These are phyloP conservation scores for Cicer yamashitae DNA, from an alignment of 306 rosid species.

Conservation along the genomic window DNA sequence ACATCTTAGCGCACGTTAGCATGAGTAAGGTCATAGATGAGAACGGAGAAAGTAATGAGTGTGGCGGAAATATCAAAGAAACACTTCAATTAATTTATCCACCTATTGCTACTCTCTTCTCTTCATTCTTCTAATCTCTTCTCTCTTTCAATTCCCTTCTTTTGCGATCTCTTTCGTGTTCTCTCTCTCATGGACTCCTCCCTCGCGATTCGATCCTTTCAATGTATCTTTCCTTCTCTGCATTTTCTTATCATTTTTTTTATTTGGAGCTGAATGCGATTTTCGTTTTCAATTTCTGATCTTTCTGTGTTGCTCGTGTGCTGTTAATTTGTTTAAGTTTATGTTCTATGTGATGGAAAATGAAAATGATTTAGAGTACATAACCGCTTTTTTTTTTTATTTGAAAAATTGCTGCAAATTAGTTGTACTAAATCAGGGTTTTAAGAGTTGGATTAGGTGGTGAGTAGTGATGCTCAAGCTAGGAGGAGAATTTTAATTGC, in stretches of 20 bases:
- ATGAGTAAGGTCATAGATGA: background rate
- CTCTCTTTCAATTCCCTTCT: conserved; percentile 35
- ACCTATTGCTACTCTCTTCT: background rate
- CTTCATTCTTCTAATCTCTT: background rate
- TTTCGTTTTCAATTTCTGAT: conserved; percentile 14
- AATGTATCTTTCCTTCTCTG: conserved; percentile 61
- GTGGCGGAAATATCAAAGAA: conserved; percentile 76
- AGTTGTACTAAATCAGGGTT: background rate
- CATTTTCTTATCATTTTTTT: conserved; percentile 3
- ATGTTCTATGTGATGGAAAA: background rate
- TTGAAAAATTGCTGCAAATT: background rate
- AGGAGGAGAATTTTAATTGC: background rate
- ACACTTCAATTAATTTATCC: conserved; percentile 36
- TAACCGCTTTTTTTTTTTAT: background rate
- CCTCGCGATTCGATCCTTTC: conserved; percentile 70
- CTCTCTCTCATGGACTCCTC: conserved; percentile 72
- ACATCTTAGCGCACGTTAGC: conserved; percentile 63
- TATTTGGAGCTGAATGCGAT: background rate
- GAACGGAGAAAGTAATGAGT: conserved; percentile 64
- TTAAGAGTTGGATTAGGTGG: conserved; percentile 13
- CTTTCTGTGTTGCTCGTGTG: conserved; percentile 19
- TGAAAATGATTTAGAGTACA: background rate
- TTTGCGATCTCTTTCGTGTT: conserved; percentile 11
- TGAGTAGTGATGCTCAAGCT: conserved; percentile 15
- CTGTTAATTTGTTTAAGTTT: conserved; percentile 35